Evolutionary conservation across 495 filamentous ascomycete genomes (phyloP), one percentile per base, ranked within the genome.

Genomic region (Daldinia concentrica): DNA sequence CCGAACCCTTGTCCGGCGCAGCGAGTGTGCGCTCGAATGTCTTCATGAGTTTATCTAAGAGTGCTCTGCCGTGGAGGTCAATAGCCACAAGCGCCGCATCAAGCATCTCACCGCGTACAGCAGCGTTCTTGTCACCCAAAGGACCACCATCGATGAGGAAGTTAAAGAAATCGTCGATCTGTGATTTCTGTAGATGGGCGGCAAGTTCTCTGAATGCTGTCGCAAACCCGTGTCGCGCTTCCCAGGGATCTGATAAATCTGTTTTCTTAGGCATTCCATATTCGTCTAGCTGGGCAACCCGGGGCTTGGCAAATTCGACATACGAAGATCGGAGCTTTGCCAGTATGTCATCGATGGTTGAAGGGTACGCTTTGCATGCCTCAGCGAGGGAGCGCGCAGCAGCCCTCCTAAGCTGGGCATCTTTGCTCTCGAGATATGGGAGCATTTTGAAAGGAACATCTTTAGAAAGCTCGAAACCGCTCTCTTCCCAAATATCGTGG

Each of bases 401-500:
- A 60, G 96, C 92, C 66, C 92, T 86, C 36, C 95, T 88, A 19
- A 98, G 86, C 66, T 96, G 93, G 17, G 83, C 82, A 71, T 98
- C 95, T 66, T 86, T 84, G 60, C 87, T 90, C 63, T 91, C 87
- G 30, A 98, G 82, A 70, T 97, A 98, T 0, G 90, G 90, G 55
- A 95, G 82, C 71, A 94, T 89, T 55, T 80, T 77, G 51, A 86
- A 87, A 2, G 92, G 84, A 3, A 89, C 80, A 4, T 90, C 84
- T 58, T 90, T 85, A 0, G 77, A 75, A n/a, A 92, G 79, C 68
- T 93, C 82, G 54, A 99, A 88, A 1, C 86, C 91, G 76, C 94
- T 97, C 67, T 96, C 95, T 77, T 97, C 93, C 95, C 96, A 98
- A 37, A 98, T 98, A 0, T 92, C 88, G 29, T 86, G 86, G 1